phyloP scores from a whole-genome alignment of 345 rosid genomes.

The Triadica sebifera region DNA sequence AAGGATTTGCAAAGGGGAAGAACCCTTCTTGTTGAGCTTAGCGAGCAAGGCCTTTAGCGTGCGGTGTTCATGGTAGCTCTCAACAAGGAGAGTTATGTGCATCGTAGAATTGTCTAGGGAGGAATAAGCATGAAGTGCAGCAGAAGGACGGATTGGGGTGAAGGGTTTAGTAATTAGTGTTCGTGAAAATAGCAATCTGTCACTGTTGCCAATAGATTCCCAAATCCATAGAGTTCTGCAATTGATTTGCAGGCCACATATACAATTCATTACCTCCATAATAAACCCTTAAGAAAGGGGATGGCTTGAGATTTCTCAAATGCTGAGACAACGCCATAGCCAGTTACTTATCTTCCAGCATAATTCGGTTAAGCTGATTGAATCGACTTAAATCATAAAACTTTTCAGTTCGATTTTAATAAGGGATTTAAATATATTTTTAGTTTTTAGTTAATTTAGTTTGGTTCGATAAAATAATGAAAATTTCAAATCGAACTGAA shows the following conservation, averaged over 20 bases:
- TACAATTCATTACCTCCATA: slow-evolving; percentile 10
- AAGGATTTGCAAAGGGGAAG: slow-evolving; percentile 53
- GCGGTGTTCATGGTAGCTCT: slow-evolving; percentile 42
- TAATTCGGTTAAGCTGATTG: too few relatives aligned
- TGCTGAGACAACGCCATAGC: too few relatives aligned
- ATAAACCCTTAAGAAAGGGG: too few relatives aligned
- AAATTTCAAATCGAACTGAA: too few relatives aligned
- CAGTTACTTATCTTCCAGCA: too few relatives aligned
- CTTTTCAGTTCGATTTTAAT: too few relatives aligned
- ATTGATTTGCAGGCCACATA: slow-evolving; percentile 6
- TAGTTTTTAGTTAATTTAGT: too few relatives aligned
- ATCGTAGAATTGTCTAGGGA: slow-evolving; percentile 19
- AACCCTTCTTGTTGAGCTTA: slow-evolving; percentile 34
- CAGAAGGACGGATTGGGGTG: not conserved
- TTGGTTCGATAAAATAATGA: too few relatives aligned
- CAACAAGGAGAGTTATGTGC: slow-evolving; percentile 44
- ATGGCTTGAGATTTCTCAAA: too few relatives aligned
- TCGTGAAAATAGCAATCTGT: slow-evolving; percentile 11
- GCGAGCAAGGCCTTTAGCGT: slow-evolving; percentile 36
- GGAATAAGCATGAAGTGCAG: slow-evolving; percentile 2
- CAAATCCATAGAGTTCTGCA: slow-evolving; percentile 15
- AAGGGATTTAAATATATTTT: too few relatives aligned
- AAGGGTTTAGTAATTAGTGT: slow-evolving; percentile 26
- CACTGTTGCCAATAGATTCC: slow-evolving; percentile 2
- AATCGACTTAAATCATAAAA: too few relatives aligned